Evolutionary conservation across 805 yeast species (phyloP), one percentile per base, ranked within the genome.

Genomic region (Blastobotrys robertii): DNA sequence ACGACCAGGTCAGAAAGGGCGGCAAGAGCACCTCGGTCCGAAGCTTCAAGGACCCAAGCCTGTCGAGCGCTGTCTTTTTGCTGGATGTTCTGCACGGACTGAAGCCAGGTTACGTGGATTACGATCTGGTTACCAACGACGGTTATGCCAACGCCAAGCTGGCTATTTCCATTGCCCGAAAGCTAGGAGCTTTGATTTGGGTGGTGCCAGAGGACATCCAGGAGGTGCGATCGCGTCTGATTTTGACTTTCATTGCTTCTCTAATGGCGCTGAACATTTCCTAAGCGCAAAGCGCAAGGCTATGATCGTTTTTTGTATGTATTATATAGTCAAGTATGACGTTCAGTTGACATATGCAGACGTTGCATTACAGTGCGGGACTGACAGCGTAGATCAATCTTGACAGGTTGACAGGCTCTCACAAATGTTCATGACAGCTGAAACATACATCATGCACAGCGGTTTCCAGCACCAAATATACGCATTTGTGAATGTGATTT

Each of bases 161-260:
- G 62, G 98, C 98, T 14, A 92, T 92, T 60, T 92, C 97, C 2
- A 92, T 92, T 58, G 98, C 98, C 30, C 83, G 98, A 74, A 92
- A 92, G 66, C 69, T 92, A 54, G 98, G 98, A 49, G 98, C 96
- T 34, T 77, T 92, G 61, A 92, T 92, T 58, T 92, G 97, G 97
- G 74, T 92, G 54, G 96, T 92, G n/a, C 98, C 98, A n/a, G 98
- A 92, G 65, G 98, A 92, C 68, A 92, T 92, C 57, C 84, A 81
- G 56, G 97, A 90, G 68, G 97, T 92, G 36, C 83, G 97, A 66
- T 75, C 95, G 37, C 79, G 97, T 64, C 79, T 92, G 68, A 84
- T 92, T 45, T 75, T 87, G 62, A 87, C 97, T 1, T 92, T 92
- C 62, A 85, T 92, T 48, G 98, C 97, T 42, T 85, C 96, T 40